Percentiles rank a stretch among this genome's conserved stretches.
These are phyloP conservation scores for Filosporella fistucella DNA, from an alignment of 495 filamentous ascomycete genomes.

Conservation along the genomic window DNA sequence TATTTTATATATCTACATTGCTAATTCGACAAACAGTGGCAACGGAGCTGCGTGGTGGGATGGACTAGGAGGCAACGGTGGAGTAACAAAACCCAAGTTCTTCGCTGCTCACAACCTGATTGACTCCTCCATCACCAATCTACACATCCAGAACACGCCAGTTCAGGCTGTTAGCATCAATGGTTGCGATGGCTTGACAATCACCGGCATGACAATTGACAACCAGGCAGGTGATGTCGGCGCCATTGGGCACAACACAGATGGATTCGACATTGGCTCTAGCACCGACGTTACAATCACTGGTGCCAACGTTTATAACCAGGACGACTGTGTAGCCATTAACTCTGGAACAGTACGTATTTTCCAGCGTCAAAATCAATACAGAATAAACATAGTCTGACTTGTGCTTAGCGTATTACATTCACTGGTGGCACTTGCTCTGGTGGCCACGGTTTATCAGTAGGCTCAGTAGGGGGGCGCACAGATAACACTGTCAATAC, in stretches of 20 bases:
- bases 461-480: conserved; percentile 27
- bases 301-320: conserved; percentile 53
- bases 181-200: background rate
- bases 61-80: conserved; percentile 41
- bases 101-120: conserved; percentile 41
- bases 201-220: background rate
- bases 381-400: conserved; percentile 16
- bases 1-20: background rate
- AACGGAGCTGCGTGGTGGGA: conserved; percentile 49
- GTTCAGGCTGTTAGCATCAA: background rate
- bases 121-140: background rate
- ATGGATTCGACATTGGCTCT: conserved; percentile 2
- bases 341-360: conserved; percentile 43
- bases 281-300: conserved; percentile 29
- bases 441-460: conserved; percentile 54
- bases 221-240: background rate
- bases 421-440: conserved; percentile 46
- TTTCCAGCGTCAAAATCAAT: background rate
- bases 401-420: conserved; percentile 33
- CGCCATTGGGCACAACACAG: background rate
- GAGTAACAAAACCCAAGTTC: conserved; percentile 51
- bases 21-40: conserved; percentile 16
- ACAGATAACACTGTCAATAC: background rate
- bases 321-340: conserved; percentile 60
- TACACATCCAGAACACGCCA: background rate